phyloP scores from a whole-genome alignment of 2,329 filamentous ascomycete genomes.

The Colletotrichum endophyticum region DNA sequence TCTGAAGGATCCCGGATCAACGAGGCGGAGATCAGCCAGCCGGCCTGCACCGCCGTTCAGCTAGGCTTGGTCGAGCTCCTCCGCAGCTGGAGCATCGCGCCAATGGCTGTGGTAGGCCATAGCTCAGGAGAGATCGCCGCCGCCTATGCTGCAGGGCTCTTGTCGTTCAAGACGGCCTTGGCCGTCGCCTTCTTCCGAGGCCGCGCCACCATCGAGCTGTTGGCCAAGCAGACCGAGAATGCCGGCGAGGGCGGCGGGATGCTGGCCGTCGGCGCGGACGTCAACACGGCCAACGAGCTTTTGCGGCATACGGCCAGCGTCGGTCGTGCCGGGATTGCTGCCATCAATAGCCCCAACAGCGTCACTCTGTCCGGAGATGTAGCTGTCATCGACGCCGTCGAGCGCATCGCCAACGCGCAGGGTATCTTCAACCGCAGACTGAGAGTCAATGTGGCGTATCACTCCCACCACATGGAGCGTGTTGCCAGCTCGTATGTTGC shows the following conservation, averaged over 20 bases:
- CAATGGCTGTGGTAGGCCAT: background rate
- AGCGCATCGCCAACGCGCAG: background rate
- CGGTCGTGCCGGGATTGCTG: background rate
- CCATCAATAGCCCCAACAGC: background rate
- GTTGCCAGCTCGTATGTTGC: background rate
- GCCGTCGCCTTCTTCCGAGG: background rate
- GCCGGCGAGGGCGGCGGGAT: background rate
- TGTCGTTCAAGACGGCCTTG: background rate
- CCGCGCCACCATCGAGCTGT: background rate
- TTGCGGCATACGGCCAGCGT: background rate
- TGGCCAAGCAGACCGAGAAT: background rate
- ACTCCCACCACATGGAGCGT: background rate
- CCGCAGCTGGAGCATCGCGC: background rate
- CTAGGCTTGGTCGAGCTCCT: background rate
- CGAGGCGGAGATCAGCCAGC: background rate
- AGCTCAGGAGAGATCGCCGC: background rate
- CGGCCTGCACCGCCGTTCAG: background rate
- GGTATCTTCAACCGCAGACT: background rate
- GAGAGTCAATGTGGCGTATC: background rate
- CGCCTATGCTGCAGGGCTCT: background rate
- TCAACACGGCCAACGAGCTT: background rate
- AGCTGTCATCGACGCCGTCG: background rate
- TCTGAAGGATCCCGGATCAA: rapidly evolving
- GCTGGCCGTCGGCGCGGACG: background rate
- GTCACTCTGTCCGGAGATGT: background rate